Conservation (phyloP, 2,329 filamentous ascomycete genomes). For the Pseudogymnoascus sp. region DNA sequence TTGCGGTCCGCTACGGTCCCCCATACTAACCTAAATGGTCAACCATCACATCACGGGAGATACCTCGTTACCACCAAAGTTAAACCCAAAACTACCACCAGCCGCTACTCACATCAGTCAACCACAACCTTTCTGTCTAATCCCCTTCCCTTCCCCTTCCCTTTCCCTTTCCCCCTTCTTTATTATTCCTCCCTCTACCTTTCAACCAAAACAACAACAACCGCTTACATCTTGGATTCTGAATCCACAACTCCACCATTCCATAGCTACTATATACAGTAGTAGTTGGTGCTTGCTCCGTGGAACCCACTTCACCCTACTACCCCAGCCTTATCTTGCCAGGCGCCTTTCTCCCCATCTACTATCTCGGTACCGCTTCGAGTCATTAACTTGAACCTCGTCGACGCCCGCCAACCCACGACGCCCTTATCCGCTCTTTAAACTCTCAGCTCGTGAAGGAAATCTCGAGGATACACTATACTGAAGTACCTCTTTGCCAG, state of each 20-base stretch:
- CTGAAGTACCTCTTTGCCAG: background rate
- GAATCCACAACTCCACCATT: background rate
- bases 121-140: conserved; percentile 6
- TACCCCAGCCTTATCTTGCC: conserved; percentile 7
- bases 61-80: conserved; percentile 5
- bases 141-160: background rate
- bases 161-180: background rate
- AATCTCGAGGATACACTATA: conserved; percentile 7
- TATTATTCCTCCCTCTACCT: background rate
- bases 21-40: background rate
- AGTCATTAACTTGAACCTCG: conserved; percentile 9
- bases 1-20: conserved; percentile 1
- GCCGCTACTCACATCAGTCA: background rate
- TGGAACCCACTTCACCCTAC: conserved; percentile 6
- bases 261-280: background rate
- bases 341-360: conserved; percentile 1
- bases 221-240: background rate
- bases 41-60: conserved; percentile 7
- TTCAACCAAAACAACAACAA: background rate
- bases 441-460: background rate
- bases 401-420: background rate
- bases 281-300: background rate
- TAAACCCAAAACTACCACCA: background rate
- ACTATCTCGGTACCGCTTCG: background rate
- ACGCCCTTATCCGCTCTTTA: conserved; percentile 1